Base-by-base conservation (phyloP, 2,329 filamentous ascomycete genomes). In the Cladosporium phlei region DNA sequence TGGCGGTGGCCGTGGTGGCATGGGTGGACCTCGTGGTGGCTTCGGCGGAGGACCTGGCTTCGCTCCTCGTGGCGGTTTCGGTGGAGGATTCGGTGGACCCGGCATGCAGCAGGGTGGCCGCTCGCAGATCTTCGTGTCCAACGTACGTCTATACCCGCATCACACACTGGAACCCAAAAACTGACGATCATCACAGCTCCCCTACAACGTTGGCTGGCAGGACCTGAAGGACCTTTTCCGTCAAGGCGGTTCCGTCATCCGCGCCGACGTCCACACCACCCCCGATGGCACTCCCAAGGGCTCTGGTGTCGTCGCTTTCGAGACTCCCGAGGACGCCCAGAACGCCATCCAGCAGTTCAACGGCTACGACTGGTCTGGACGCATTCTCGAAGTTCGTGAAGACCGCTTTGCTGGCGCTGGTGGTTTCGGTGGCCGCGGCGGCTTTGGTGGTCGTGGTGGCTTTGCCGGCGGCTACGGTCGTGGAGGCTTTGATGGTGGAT, bases 191-290 rank as follows among this genome's bases (percentile, higher is more conserved):
- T 27, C 59, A 32, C 71, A 98, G 93, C 86, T 98, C 59, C 93
- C 93, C 16, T 98, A 90, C 74, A 95, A 88, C 56, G 88, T 95
- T 60, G 93, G 93, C 66, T 98, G 93, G 93, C 93, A 98, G 73
- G 93, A 98, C 69, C 75, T 98, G 59, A 98, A 98, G 74, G 93
- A 98, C 69, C 78, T 98, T 57, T 98, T 98, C 78, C 87, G 93
- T 64, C 90, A 96, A 79, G 90, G 93, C 72, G 88, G 90, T 95
- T 79, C 81, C 51, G 89, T 98, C 51, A 86, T 96, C 62, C 89
- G 93, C 65, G 93, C 93, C 54, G 93, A 98, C 69, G 90, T 98
- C 49, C 91, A 98, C 68, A 76, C 88, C 51, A 88, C 90, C 46
- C 88, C 87, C 10, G 91, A 95, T 61, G 91, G 93, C 54, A 83